Evolutionary conservation across 768 basidiomycete species (phyloP).

Genomic region (Myochromella boudieri): DNA sequence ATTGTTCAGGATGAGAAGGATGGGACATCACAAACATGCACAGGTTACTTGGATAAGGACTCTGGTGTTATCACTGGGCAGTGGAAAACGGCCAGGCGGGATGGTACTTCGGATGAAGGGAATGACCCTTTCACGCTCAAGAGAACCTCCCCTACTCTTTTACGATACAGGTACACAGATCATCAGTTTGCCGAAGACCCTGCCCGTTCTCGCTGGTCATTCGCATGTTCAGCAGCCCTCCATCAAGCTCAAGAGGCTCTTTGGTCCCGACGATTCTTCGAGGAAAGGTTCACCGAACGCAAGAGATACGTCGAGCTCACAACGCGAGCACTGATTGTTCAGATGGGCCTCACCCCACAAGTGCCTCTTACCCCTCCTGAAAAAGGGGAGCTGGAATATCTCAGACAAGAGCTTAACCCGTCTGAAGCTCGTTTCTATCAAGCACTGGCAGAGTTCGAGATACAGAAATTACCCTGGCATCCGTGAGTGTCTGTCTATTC

Average conservation of each 20-base stretch:
- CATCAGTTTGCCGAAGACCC: conserved; percentile 28
- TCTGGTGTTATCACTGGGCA: conserved; percentile 18
- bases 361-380: conserved; percentile 26
- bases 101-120: conserved; percentile 7
- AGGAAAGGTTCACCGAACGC: conserved; percentile 28
- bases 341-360: conserved; percentile 30
- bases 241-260: conserved; percentile 29
- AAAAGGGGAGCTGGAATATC: conserved; percentile 27
- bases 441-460: conserved; percentile 31
- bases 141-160: conserved; percentile 29
- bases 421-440: conserved; percentile 35
- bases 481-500: conserved; percentile 22
- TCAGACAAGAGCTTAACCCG: conserved; percentile 29
- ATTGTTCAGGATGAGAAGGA: conserved; percentile 27
- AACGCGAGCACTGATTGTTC: conserved; percentile 26
- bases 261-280: conserved; percentile 32
- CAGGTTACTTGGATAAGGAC: conserved; percentile 21
- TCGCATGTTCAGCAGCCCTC: conserved; percentile 29
- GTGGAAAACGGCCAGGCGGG: conserved; percentile 12
- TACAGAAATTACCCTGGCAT: conserved; percentile 34
- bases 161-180: conserved; percentile 27
- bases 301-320: conserved; percentile 31
- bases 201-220: conserved; percentile 32
- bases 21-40: conserved; percentile 22
- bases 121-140: conserved; percentile 24